A percentile compares a stretch with the other conserved stretches of the same genome.
Evolutionary conservation across 2,329 filamentous ascomycete genomes (phyloP).

Genomic region (Aspergillus terreus): DNA sequence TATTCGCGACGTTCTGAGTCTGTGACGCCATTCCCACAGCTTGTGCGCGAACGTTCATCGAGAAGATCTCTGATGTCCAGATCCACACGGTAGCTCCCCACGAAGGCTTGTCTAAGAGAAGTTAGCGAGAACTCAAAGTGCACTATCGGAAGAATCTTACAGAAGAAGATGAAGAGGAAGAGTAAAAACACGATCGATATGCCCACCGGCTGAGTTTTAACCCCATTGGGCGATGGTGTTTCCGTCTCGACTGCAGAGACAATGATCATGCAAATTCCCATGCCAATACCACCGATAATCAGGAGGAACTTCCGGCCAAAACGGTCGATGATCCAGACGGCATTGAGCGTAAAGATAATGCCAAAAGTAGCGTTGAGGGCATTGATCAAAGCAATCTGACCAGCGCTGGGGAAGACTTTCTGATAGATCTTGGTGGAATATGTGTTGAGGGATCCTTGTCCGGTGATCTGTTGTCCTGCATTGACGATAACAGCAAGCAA

Average conservation of each 20-base stretch:
- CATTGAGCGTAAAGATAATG: slow-evolving; percentile 70
- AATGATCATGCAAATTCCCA: slow-evolving; percentile 67
- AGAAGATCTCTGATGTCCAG: slow-evolving; percentile 67
- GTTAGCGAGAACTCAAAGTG: slow-evolving; percentile 20
- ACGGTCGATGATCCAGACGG: slow-evolving; percentile 68
- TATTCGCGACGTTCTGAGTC: slow-evolving; percentile 62
- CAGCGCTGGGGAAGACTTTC: slow-evolving; percentile 58
- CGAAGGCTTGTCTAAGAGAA: slow-evolving; percentile 57
- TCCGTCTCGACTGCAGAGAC: slow-evolving; percentile 56
- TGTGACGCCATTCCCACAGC: slow-evolving; percentile 65
- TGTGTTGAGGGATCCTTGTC: slow-evolving; percentile 68
- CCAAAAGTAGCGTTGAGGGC: slow-evolving; percentile 70
- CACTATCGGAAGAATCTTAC: slow-evolving; percentile 11
- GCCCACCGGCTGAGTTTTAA: slow-evolving; percentile 58
- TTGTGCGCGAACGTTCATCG: slow-evolving; percentile 68
- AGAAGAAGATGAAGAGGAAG: slow-evolving; percentile 59
- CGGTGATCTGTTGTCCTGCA: slow-evolving; percentile 67
- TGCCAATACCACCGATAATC: slow-evolving; percentile 64
- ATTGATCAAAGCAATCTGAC: slow-evolving; percentile 68
- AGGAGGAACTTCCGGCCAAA: slow-evolving; percentile 68
- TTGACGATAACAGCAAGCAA: slow-evolving; percentile 64
- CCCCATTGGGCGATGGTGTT: slow-evolving; percentile 52
- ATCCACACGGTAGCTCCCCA: slow-evolving; percentile 71
- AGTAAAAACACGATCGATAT: slow-evolving; percentile 67
- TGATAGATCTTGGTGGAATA: slow-evolving; percentile 73